Evolutionary conservation across 768 basidiomycete genomes (phyloP).

Genomic region (Brasilioporus rufonigricans): DNA sequence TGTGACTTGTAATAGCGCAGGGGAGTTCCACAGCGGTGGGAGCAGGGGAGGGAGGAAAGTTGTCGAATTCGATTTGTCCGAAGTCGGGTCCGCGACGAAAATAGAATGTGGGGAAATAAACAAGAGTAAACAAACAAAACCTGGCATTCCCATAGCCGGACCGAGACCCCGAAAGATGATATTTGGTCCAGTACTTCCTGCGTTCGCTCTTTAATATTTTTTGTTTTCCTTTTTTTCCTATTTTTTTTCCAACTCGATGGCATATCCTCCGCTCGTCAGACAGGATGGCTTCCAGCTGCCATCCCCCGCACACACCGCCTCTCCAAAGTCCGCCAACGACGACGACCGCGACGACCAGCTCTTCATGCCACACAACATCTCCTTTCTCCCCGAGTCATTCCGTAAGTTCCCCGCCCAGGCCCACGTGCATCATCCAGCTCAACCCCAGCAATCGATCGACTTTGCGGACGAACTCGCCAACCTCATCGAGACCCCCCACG

Average conservation of each 20-base stretch:
- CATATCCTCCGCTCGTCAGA: conserved; percentile 41
- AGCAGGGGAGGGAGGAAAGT: neutral
- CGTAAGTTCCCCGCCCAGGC: conserved; percentile 44
- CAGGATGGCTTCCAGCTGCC: conserved; percentile 75
- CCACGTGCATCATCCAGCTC: conserved; percentile 14
- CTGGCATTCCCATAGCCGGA: conserved; percentile 32
- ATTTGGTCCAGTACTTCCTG: neutral
- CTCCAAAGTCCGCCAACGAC: conserved; percentile 29
- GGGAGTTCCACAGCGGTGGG: neutral
- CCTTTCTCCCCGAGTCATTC: conserved; percentile 53
- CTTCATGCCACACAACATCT: conserved; percentile 45
- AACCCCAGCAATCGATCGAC: conserved; percentile 40
- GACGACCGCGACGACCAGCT: conserved; percentile 31
- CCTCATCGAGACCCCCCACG: conserved; percentile 44
- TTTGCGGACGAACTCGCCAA: conserved; percentile 67
- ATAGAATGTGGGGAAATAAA: conserved; percentile 27
- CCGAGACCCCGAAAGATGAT: conserved; percentile 33
- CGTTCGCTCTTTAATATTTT: neutral
- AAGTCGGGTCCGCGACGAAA: conserved; percentile 14
- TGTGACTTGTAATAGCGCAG: no score
- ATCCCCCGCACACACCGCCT: conserved; percentile 37
- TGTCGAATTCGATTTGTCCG: conserved; percentile 7
- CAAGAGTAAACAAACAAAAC: conserved; percentile 9
- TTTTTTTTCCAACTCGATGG: conserved; percentile 13
- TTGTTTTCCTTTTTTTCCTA: neutral